A percentile compares a stretch with the other conserved stretches of the same genome.
Conservation (phyloP, 306 rosid species). For the Cucurbita pepo region DNA sequence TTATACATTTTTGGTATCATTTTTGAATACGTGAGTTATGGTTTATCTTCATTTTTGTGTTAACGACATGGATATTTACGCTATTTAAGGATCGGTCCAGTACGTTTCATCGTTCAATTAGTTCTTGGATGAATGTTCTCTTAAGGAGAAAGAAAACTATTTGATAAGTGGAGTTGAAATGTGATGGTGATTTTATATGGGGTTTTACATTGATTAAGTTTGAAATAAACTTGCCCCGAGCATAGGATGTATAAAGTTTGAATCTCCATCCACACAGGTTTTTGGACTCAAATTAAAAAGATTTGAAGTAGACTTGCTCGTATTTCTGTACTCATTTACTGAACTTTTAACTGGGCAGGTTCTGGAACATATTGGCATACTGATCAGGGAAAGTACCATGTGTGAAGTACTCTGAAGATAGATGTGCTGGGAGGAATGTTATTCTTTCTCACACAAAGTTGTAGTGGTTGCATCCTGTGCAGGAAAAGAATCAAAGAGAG, state of each 20-base stretch:
- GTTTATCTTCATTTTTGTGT: not conserved
- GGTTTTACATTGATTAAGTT: not conserved
- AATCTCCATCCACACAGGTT: not conserved
- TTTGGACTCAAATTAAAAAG: not conserved
- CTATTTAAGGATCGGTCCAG: too few species aligned
- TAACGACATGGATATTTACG: not conserved
- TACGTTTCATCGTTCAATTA: not conserved
- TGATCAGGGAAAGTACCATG: not conserved
- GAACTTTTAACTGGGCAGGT: not conserved
- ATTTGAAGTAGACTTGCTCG: not conserved
- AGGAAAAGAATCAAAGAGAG: slow-evolving; percentile 11
- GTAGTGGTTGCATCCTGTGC: slow-evolving; percentile 15
- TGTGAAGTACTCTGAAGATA: slow-evolving; percentile 6
- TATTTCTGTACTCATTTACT: not conserved
- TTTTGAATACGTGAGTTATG: not conserved
- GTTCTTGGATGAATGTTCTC: not conserved
- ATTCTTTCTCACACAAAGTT: slow-evolving; percentile 21
- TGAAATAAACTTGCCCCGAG: not conserved
- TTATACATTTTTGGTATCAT: not conserved
- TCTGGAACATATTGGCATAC: not conserved
- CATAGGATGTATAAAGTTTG: not conserved
- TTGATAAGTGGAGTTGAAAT: not conserved
- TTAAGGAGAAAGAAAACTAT: not conserved
- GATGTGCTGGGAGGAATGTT: slow-evolving; percentile 53
- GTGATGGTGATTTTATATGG: not conserved